Evolutionary conservation across 805 yeast genomes (phyloP).

Genomic region (Yarrowia phangngaensis): DNA sequence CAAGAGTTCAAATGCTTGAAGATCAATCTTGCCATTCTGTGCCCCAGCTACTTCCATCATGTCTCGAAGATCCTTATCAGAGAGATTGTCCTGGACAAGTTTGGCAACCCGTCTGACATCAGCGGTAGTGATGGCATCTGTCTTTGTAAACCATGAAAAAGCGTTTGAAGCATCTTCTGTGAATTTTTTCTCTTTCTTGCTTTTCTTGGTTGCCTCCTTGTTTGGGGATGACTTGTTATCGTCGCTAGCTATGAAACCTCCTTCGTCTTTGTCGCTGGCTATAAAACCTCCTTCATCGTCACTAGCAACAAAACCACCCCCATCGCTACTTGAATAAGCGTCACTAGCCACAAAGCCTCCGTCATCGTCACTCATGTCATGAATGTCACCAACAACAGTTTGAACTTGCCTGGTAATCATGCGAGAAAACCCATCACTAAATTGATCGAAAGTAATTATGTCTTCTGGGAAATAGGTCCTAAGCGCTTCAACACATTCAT

Average conservation of each 20-base stretch:
- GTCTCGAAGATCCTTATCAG: slow-evolving; percentile 35
- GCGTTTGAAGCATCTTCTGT: not conserved
- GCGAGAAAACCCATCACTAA: slow-evolving; percentile 16
- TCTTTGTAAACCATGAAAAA: slow-evolving; percentile 26
- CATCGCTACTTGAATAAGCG: not conserved
- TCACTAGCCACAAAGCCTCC: slow-evolving; percentile 13
- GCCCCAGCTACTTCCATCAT: slow-evolving; percentile 37
- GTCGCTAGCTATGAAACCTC: too few relatives aligned
- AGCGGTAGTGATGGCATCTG: slow-evolving; percentile 32
- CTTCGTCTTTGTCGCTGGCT: not conserved
- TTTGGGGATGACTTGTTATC: not conserved
- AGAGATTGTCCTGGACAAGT: slow-evolving; percentile 35
- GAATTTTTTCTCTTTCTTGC: not conserved
- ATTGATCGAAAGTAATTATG: slow-evolving; percentile 7
- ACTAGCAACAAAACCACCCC: slow-evolving; percentile 7
- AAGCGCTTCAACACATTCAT: slow-evolving; percentile 5
- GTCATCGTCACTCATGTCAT: not conserved
- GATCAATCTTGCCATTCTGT: slow-evolving; percentile 12
- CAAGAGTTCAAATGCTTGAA: slow-evolving; percentile 1
- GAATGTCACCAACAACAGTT: not conserved
- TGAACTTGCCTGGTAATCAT: slow-evolving; percentile 15
- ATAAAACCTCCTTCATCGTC: slow-evolving; percentile 1
- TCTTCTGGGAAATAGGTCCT: slow-evolving; percentile 1
- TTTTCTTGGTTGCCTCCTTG: not conserved
- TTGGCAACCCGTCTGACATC: slow-evolving; percentile 34